Percentiles rank a stretch among this genome's conserved stretches.
Conservation (phyloP, 148 eudicot genomes). For the Nepenthes mirabilis region DNA sequence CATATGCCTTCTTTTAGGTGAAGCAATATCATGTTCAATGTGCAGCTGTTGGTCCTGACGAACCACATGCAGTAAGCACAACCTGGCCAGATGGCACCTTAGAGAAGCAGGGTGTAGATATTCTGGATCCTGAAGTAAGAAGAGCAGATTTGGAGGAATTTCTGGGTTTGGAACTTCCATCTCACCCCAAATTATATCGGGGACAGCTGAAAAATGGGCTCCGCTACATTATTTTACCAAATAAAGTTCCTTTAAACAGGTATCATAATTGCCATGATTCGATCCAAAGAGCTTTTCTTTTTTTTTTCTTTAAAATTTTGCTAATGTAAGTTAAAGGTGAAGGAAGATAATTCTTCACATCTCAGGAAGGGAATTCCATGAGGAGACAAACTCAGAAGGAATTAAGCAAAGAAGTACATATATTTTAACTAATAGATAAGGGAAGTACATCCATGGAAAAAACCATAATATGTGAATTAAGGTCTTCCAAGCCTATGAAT, state of each 20-base stretch:
- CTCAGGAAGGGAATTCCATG: no score
- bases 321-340: no score
- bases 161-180: slow-evolving; percentile 64
- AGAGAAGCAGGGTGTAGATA: slow-evolving; percentile 53
- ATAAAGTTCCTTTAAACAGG: slow-evolving; percentile 99
- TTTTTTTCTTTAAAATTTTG: no score
- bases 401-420: no score
- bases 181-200: slow-evolving; percentile 77
- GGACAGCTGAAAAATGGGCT: slow-evolving; percentile 92
- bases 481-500: no score
- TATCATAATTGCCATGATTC: slow-evolving; percentile 6
- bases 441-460: no score
- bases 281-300: no score
- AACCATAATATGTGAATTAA: no score
- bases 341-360: no score
- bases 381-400: no score
- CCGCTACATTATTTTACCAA: slow-evolving; percentile 88
- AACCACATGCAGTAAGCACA: slow-evolving; percentile 92
- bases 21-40: slow-evolving; percentile 38
- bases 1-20: slow-evolving; percentile 19
- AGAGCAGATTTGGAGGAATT: slow-evolving; percentile 39
- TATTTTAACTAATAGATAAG: no score
- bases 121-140: slow-evolving; percentile 38
- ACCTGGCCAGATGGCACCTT: slow-evolving; percentile 59
- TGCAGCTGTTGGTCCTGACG: slow-evolving; percentile 92